Base-by-base conservation (phyloP, 2,329 filamentous ascomycete species). In the Neophaeococcomyces mojaviensis region DNA sequence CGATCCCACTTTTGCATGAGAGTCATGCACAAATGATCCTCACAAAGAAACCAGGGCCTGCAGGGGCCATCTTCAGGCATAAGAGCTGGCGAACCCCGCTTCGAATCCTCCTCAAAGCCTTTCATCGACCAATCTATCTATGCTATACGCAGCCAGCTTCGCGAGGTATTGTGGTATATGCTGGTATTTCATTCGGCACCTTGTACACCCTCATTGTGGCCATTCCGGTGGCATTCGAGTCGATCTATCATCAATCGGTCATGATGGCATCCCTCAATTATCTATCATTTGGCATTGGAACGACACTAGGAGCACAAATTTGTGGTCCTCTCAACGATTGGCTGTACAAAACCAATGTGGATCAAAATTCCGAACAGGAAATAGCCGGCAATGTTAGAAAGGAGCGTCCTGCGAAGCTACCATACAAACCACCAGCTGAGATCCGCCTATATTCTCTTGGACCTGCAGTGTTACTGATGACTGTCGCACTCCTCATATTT, bases 1-100 rank as follows among this genome's bases (percentile, higher is more conserved):
- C 79, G 2, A 61, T 82, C 41, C 72, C 75, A 55, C 69, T 77
- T 39, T 66, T 76, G 5, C 67, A 70, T 39, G 80, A 82, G 58
- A 81, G 78, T 0, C 81, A 81, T 59, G 71, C 70, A 0, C 76
- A 78, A 0, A 72, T 74, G 4, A 70, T 85, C 31, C 37, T 39
- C 4, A 2, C 71, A 22, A 19, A 19, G n/a, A 32, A 8, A 13
- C 5, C 5, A 5, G 13, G n/a, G 8, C n/a, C 8, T 13, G n/a
- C n/a, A 5, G 33, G 5, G 5, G 18, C 5, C 8, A 13, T n/a
- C 13, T n/a, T 13, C n/a, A 36, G 31, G 13, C 28, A 20, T 3
- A 9, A 20, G 20, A 36, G 20, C 31, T 19, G 16, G 15, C 19
- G 16, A 28, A n/a, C 22, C 3, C 33, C 44, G 12, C 32, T 47